Evolutionary conservation across 1,284 basidiomycete species (phyloP).

Genomic region (Leccinum fallax): DNA sequence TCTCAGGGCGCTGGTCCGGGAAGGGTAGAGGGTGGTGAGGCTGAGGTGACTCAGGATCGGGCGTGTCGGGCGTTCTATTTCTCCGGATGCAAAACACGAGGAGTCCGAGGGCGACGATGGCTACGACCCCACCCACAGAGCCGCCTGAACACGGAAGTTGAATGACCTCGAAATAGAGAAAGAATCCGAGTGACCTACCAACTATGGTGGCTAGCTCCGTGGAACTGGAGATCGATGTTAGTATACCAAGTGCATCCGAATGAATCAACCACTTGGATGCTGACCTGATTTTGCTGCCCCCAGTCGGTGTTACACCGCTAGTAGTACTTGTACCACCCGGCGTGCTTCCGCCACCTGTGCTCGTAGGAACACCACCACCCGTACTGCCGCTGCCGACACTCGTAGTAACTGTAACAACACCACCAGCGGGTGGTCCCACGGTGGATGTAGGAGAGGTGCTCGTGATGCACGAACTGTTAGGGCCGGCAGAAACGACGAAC

Average conservation of each 20-base stretch:
- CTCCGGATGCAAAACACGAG: conserved; percentile 54
- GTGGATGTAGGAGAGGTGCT: conserved; percentile 70
- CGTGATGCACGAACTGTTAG: conserved; percentile 56
- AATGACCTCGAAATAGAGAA: background rate
- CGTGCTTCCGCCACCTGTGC: background rate
- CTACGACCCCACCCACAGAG: conserved; percentile 61
- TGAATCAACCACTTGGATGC: conserved; percentile 14
- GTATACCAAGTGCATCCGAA: background rate
- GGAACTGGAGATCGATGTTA: conserved; percentile 20
- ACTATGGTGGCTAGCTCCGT: conserved; percentile 65
- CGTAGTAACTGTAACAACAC: conserved; percentile 52
- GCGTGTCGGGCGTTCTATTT: conserved; percentile 37
- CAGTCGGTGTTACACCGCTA: no score
- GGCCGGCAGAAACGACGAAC: conserved; percentile 53
- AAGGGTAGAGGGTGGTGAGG: conserved; percentile 56
- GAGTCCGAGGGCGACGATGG: conserved; percentile 46
- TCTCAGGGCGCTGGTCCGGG: conserved; percentile 63
- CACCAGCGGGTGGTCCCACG: conserved; percentile 71
- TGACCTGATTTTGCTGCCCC: conserved; percentile 21
- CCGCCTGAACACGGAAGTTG: conserved; percentile 46
- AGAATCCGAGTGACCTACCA: conserved; percentile 36
- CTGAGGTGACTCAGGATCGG: conserved; percentile 28
- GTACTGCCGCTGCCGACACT: background rate
- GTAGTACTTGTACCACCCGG: background rate
- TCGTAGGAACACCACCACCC: background rate